A percentile compares a stretch with the other conserved stretches of the same genome.
phyloP scores from a whole-genome alignment of 2,329 filamentous ascomycete species.

The Akanthomyces uredinophilus region DNA sequence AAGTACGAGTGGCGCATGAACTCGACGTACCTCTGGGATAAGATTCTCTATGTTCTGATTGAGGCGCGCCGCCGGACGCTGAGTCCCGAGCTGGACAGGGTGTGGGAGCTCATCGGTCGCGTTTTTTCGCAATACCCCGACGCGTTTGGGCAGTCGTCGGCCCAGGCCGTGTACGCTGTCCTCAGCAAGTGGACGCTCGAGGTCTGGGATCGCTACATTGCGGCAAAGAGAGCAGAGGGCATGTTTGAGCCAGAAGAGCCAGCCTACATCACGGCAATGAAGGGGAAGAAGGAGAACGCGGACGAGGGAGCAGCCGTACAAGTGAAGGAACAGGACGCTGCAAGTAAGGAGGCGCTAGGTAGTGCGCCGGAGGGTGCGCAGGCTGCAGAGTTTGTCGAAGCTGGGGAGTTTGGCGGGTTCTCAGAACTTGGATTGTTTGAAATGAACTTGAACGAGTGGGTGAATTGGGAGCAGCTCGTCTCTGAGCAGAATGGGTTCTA shows the following conservation, averaged over 20 bases:
- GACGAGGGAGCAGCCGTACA: not conserved
- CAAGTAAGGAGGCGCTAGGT: not conserved
- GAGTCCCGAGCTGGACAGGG: conserved; percentile 24
- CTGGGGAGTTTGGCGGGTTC: not conserved
- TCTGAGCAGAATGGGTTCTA: conserved; percentile 4
- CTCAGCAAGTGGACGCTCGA: conserved; percentile 15
- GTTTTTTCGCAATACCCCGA: conserved; percentile 22
- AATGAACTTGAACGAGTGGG: conserved; percentile 13
- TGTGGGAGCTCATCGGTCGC: conserved; percentile 23
- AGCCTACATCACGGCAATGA: conserved; percentile 7
- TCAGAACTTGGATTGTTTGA: conserved; percentile 14
- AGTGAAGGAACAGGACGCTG: not conserved
- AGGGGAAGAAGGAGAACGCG: not conserved
- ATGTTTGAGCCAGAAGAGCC: conserved; percentile 9
- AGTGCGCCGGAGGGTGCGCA: not conserved
- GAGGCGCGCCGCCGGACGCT: conserved; percentile 23
- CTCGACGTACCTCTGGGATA: conserved; percentile 27
- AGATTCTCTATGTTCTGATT: conserved; percentile 27
- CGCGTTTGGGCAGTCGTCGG: conserved; percentile 19
- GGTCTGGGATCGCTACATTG: conserved; percentile 14
- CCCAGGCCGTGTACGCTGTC: conserved; percentile 20
- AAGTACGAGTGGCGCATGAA: conserved; percentile 26
- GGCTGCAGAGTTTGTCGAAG: not conserved
- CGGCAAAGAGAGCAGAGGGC: not conserved
- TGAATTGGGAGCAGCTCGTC: conserved; percentile 16